Evolutionary conservation across 176 grass and related monocot species (phyloP).

Genomic region (Guadua angustifolia): DNA sequence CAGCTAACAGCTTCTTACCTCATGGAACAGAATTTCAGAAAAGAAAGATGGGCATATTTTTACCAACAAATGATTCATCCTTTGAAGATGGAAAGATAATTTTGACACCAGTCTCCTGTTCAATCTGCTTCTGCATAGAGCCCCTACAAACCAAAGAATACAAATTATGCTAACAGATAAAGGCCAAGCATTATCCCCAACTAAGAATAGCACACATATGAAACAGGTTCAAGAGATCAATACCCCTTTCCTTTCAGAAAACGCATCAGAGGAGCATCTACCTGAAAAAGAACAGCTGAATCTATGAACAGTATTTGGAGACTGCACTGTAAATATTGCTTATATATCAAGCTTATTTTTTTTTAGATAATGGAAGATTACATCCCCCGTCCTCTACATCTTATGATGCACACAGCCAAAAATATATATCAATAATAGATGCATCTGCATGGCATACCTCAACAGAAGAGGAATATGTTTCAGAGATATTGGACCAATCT

Average conservation of each 20-base stretch:
- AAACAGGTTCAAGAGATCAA: conserved; percentile 31
- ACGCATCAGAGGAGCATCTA: conserved; percentile 64
- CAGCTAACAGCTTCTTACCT: conserved; percentile 5
- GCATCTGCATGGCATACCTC: conserved; percentile 43
- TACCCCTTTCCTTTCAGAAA: conserved; percentile 89
- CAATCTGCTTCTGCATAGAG: conserved; percentile 76
- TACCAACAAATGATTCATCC: conserved; percentile 66
- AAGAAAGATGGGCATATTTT: conserved; percentile 15
- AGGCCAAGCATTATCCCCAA: conserved; percentile 16
- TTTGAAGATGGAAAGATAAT: conserved; percentile 72
- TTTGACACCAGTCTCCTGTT: conserved; percentile 72
- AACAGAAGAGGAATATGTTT: conserved; percentile 40
- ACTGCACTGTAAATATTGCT: conserved; percentile 1
- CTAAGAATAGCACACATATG: neutral
- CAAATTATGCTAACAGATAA: neutral
- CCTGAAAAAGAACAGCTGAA: conserved; percentile 54
- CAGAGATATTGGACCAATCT: conserved; percentile 1
- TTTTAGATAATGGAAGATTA: no score
- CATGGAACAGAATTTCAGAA: conserved; percentile 22
- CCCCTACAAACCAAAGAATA: conserved; percentile 60
- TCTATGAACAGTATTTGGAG: conserved; percentile 20
- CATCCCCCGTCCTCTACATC: no score
- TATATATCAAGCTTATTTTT: neutral
- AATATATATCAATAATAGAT: neutral
- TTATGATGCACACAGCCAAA: no score